Conservation (phyloP, 257 asterid genomes). For the Capsicum rhomboideum region DNA sequence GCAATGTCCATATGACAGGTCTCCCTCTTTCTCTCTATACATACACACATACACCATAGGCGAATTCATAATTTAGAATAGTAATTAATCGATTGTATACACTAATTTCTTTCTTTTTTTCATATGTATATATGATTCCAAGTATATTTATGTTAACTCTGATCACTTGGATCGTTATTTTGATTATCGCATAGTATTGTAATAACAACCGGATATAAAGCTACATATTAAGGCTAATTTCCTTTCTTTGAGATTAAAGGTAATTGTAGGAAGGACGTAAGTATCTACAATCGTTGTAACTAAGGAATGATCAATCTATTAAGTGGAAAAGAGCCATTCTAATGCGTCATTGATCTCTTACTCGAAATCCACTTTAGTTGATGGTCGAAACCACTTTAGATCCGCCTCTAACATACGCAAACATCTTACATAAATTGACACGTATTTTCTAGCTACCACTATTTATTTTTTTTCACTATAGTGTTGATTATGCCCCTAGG, state of each 20-base stretch:
- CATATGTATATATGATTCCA: neutral
- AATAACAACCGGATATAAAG: neutral
- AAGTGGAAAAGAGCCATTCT: too few relatives aligned
- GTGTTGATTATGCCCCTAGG: too few relatives aligned
- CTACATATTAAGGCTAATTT: too few relatives aligned
- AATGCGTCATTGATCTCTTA: too few relatives aligned
- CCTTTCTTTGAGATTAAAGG: too few relatives aligned
- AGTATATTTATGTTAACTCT: neutral
- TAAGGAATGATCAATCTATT: too few relatives aligned
- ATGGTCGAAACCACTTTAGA: neutral
- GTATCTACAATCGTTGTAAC: too few relatives aligned
- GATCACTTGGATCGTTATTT: neutral
- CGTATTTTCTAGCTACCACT: neutral
- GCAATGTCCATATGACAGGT: neutral
- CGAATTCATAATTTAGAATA: neutral
- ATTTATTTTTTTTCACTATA: neutral
- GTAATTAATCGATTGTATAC: neutral
- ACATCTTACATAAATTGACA: neutral
- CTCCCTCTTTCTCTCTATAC: neutral
- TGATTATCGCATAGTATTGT: neutral
- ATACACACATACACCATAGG: neutral
- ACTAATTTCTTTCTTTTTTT: neutral
- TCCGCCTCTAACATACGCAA: neutral
- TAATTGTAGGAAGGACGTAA: too few relatives aligned
- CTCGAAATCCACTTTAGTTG: too few relatives aligned